phyloP scores from a whole-genome alignment of 257 asterid species.

The Nicotiana paniculata region DNA sequence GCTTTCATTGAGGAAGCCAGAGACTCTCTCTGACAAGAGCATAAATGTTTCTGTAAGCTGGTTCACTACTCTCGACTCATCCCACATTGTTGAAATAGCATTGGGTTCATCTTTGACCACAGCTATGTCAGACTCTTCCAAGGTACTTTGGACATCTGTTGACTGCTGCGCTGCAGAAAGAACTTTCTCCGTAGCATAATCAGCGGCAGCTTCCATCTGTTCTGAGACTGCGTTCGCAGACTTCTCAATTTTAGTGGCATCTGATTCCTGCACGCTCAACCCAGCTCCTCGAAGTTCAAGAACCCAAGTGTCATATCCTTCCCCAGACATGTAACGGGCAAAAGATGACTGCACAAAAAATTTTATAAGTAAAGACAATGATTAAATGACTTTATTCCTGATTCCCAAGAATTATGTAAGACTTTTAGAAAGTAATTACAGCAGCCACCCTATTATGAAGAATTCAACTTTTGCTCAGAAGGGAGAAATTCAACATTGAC shows the following conservation, averaged over 20 bases:
- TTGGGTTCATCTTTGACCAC: constrained; percentile 35
- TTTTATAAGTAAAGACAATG: constrained; percentile 9
- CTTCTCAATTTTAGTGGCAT: constrained; percentile 52
- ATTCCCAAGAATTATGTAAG: not conserved
- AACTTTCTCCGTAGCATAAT: constrained; percentile 37
- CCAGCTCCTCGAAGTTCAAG: constrained; percentile 99
- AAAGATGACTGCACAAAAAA: constrained; percentile 70
- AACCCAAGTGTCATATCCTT: constrained; percentile 98
- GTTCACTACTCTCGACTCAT: constrained; percentile 67
- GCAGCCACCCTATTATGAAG: not conserved
- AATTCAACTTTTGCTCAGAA: no score
- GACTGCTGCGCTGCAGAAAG: constrained; percentile 36
- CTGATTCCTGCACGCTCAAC: constrained; percentile 58
- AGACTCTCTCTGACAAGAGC: constrained; percentile 72
- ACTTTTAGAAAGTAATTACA: not conserved
- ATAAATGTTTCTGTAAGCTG: constrained; percentile 69
- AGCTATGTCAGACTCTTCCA: constrained; percentile 34
- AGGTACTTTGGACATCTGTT: constrained; percentile 18
- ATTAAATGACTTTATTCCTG: constrained; percentile 8
- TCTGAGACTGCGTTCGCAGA: constrained; percentile 50
- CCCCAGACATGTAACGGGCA: constrained; percentile 95
- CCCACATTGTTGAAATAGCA: constrained; percentile 48
- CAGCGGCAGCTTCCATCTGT: constrained; percentile 55
- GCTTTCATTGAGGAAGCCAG: constrained; percentile 85
- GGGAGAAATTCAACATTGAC: not conserved